phyloP scores from a whole-genome alignment of 1,284 basidiomycete species.

The Sporisorium exsertum region DNA sequence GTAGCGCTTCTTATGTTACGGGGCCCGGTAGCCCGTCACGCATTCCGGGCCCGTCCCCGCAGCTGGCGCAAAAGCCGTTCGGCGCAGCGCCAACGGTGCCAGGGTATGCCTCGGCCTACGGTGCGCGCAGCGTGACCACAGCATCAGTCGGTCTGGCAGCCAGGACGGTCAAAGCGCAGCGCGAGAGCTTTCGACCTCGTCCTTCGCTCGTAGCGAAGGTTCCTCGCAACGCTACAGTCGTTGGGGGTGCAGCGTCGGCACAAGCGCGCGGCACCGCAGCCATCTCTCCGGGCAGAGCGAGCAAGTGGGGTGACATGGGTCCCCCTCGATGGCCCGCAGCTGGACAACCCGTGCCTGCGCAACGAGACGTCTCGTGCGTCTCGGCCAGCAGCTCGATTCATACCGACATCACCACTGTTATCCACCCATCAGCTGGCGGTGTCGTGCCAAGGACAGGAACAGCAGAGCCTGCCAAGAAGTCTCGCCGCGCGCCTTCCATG shows the following conservation, averaged over 20 bases:
- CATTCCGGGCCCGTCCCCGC: constrained; percentile 36
- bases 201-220: constrained; percentile 49
- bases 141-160: constrained; percentile 20
- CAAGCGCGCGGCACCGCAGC: neutral
- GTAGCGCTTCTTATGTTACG: constrained; percentile 34
- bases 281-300: constrained; percentile 45
- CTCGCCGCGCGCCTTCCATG: constrained; percentile 44
- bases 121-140: constrained; percentile 28
- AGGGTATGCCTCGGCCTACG: constrained; percentile 22
- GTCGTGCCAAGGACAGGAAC: neutral
- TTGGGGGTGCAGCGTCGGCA: constrained; percentile 16
- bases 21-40: constrained; percentile 43
- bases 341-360: constrained; percentile 13
- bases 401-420: constrained; percentile 48
- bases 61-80: constrained; percentile 17
- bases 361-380: constrained; percentile 44
- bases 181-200: constrained; percentile 48
- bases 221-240: constrained; percentile 20
- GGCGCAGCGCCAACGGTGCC: constrained; percentile 15
- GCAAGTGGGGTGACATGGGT: constrained; percentile 56
- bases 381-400: constrained; percentile 43
- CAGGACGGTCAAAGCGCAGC: constrained; percentile 31
- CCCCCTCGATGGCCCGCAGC: constrained; percentile 45
- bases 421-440: constrained; percentile 20
- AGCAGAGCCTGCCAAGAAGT: constrained; percentile 22